Base-by-base conservation (phyloP, 768 basidiomycete species). In the Hygrophorus pudorinus region DNA sequence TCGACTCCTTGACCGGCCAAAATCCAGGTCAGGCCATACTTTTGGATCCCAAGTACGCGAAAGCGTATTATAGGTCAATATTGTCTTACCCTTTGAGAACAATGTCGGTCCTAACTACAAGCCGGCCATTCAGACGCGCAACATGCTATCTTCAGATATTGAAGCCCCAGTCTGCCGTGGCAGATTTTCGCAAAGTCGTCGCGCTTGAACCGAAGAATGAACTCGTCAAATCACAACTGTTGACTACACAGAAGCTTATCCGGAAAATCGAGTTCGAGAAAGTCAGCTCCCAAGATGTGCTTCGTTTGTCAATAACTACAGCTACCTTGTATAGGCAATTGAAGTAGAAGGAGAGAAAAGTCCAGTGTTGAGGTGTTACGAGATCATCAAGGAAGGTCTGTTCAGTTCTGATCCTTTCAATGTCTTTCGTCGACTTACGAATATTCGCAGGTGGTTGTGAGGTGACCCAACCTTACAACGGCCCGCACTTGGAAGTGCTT, bases 211-310 rank as follows among this genome's bases (percentile, higher is more conserved):
- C 94, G 1, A 74, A 79, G 30, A 98, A 98, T 59, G 80, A 81
- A 24, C 65, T 78, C 9, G 85, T 91, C 8, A 76, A 80, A 45
- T 66, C 75, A 29, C 93, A 98, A 61, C 63, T 98, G 53, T 74
- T 79, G 13, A 77, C 86, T 29, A 96, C 96, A 1, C 85, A 90
- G 58, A 99, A 97, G 65, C 73, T 97, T 38, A 76, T 94, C 41
- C 74, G 89, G 31, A 80, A 80, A 57, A 85, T 89, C 49, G 89
- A 91, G 54, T 94, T 94, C 53, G 91, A 96, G 62, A 93, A 92
- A 74, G 88, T 81, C n/a, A 12, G 56, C 45, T 5, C 20, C 21
- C n/a, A 2, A 29, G 29, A 14, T 21, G 33, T 33, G 47, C 7
- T 9, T 7, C 4, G 16, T 24, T 18, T 5, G 33, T 13, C 47